Base-by-base conservation (phyloP, 116 monocot species). In the Cymodocea nodosa region DNA sequence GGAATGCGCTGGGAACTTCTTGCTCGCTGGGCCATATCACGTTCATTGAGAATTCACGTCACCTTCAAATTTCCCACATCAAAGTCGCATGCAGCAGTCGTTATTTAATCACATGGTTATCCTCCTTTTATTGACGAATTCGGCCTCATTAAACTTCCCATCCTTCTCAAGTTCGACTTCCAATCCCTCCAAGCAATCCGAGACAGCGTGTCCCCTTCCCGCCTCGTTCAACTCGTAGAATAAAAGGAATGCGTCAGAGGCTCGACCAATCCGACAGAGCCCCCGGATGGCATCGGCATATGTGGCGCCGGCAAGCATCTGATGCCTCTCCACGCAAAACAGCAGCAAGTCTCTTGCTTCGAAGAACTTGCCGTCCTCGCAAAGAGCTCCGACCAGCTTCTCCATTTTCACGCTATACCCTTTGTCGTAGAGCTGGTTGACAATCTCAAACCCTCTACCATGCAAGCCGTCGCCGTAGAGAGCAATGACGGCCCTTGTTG, bases 331-430 rank as follows among this genome's bases (percentile, higher is more conserved):
- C 59, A 87, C 61, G 70, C 90, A 75, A 66, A 90, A 83, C 51
- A 95, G 50, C 52, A 87, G 65, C 56, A 90, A 49, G 16, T 85
- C 74, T 39, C 53, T 50, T 20, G 87, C 85, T 65, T 95, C 90
- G 36, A 74, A 6, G 40, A 87, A 83, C 65, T 83, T 95, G 24
- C 62, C 44, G 12, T 50, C 67, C 50, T 78, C 56, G 55, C 77
- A 87, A 20, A 90, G 76, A 63, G 39, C 52, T 51, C 18, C 34
- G 51, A 80, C 66, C 52, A 95, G 15, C 40, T 81, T 71, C 56
- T 83, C 95, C 81, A 90, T 78, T 60, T 87, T 78, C 65, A 95
- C 75, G 66, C 59, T 56, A 67, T 87, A 95, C 20, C 87, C 95
- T 54, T 73, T 79, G 8, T 65, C 68, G 74, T 90, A 90, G 56